A percentile compares a stretch with the other conserved stretches of the same genome.
Conservation (phyloP, 75 land plant genomes). For the Sequoia sempervirens region DNA sequence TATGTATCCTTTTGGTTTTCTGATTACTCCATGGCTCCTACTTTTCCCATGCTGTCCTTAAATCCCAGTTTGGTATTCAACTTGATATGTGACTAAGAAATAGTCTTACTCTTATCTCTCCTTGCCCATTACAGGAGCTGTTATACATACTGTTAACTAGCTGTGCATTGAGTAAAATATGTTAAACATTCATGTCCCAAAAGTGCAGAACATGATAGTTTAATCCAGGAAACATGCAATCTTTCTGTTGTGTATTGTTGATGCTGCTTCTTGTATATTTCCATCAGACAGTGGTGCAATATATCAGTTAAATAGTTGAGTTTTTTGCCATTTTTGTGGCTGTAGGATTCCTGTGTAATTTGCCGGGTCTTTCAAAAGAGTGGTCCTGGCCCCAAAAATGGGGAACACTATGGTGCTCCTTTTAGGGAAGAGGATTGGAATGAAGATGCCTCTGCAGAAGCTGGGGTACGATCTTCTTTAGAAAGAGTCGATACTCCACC, state of each 20-base stretch:
- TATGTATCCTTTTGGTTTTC: not conserved
- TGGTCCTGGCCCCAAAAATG: constrained; percentile 85
- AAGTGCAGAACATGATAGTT: not conserved
- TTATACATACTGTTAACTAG: not conserved
- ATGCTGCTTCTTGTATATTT: not conserved
- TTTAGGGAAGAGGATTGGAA: constrained; percentile 66
- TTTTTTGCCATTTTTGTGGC: not conserved
- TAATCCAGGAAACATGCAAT: not conserved
- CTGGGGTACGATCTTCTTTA: not conserved
- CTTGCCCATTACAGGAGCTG: not conserved
- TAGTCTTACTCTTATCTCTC: not conserved
- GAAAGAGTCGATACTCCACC: not conserved
- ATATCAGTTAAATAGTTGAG: not conserved
- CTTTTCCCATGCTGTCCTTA: not conserved
- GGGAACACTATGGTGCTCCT: constrained; percentile 76
- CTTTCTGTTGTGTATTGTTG: not conserved
- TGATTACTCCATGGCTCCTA: not conserved
- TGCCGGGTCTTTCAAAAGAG: constrained; percentile 72
- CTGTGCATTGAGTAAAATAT: not conserved
- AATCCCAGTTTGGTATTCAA: not conserved
- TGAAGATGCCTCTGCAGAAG: constrained; percentile 17
- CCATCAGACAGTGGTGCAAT: not conserved
- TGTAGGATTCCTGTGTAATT: constrained; percentile 64
- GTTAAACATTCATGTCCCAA: not conserved
- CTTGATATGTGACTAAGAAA: not conserved